phyloP scores from a whole-genome alignment of 495 filamentous ascomycete species.

The Xanthoparmelia taractica region DNA sequence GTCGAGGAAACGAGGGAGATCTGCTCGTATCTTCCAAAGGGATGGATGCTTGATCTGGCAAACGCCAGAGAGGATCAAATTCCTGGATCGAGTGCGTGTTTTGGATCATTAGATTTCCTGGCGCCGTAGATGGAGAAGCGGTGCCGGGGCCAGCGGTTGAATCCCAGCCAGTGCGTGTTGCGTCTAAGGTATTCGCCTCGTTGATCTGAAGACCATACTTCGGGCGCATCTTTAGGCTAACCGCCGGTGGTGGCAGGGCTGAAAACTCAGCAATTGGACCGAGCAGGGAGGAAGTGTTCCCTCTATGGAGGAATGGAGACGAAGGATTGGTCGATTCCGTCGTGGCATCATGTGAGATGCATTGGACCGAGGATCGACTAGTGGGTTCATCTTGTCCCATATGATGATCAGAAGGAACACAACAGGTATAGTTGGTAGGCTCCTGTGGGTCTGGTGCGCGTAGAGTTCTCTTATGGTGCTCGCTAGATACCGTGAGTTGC shows the following conservation, averaged over 20 bases:
- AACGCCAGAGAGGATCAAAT: background rate
- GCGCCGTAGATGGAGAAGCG: background rate
- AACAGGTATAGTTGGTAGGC: background rate
- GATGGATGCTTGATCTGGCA: background rate
- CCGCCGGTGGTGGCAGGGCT: constrained; percentile 11
- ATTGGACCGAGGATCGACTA: background rate
- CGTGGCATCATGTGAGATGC: background rate
- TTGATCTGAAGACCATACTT: background rate
- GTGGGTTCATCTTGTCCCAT: background rate
- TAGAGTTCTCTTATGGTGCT: background rate
- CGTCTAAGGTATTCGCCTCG: background rate
- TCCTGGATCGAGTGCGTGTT: background rate
- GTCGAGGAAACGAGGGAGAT: background rate
- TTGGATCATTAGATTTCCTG: background rate
- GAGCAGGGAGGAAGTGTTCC: background rate
- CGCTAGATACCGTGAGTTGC: background rate
- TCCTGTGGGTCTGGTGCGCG: background rate
- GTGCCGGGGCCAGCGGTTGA: background rate
- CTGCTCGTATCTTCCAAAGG: background rate
- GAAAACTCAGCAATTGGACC: background rate
- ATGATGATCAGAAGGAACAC: background rate
- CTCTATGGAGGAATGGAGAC: background rate
- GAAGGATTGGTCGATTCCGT: background rate
- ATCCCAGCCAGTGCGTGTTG: background rate
- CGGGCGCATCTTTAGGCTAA: background rate